Evolutionary conservation across 805 yeast genomes (phyloP).

Genomic region (Yarrowia deformans): DNA sequence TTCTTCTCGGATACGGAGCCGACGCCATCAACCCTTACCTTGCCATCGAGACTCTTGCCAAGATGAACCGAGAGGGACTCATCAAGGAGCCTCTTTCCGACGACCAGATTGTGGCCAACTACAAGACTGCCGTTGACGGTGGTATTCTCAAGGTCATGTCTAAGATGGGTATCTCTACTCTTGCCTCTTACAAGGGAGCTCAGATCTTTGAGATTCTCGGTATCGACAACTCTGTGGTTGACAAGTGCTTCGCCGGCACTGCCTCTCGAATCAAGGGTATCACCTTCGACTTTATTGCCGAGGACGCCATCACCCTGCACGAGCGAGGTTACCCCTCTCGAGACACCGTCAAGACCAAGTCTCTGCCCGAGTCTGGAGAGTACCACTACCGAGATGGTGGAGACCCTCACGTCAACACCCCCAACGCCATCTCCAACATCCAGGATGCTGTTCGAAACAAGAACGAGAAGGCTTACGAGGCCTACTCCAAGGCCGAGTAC

Average conservation of each 20-base stretch:
- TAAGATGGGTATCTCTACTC: conserved; percentile 98
- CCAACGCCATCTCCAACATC: conserved; percentile 90
- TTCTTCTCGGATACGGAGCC: conserved; percentile 94
- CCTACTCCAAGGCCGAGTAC: conserved; percentile 85
- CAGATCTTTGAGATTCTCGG: conserved; percentile 98
- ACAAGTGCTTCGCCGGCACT: conserved; percentile 95
- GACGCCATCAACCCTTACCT: conserved; percentile 95
- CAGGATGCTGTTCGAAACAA: conserved; percentile 99
- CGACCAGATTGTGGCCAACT: conserved; percentile 72
- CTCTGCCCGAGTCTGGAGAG: conserved; percentile 94
- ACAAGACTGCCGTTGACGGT: conserved; percentile 82
- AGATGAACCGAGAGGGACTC: conserved; percentile 82
- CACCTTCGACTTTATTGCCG: conserved; percentile 94
- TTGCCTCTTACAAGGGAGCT: conserved; percentile 98
- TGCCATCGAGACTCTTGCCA: conserved; percentile 85
- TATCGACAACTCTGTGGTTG: conserved; percentile 92
- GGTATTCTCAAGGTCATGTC: conserved; percentile 98
- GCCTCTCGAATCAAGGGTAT: conserved; percentile 97
- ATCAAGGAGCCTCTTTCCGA: conserved; percentile 58
- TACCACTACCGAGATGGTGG: conserved; percentile 99
- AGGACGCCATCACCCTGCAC: conserved; percentile 93
- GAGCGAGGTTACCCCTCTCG: conserved; percentile 90
- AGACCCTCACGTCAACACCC: conserved; percentile 92
- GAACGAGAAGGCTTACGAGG: conserved; percentile 90
- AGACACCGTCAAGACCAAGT: conserved; percentile 69